phyloP scores from a whole-genome alignment of 345 rosid genomes.

The Viola odorata region DNA sequence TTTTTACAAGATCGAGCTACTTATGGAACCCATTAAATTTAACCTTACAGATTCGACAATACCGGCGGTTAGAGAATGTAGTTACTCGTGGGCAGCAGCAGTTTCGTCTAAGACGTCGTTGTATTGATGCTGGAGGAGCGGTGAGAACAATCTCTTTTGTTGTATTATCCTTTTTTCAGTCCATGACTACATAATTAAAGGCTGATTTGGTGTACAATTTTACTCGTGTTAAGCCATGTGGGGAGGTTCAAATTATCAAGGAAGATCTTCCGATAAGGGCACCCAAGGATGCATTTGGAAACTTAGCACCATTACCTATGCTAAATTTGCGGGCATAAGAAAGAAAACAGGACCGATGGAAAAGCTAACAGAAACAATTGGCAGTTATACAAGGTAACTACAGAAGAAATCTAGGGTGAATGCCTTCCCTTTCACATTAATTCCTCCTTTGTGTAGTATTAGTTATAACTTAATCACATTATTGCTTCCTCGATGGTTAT shows the following conservation, averaged over 20 bases:
- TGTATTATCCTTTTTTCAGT: not conserved
- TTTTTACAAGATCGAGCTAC: not conserved
- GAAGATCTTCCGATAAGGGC: constrained; percentile 80
- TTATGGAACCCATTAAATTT: constrained; percentile 3
- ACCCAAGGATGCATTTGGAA: constrained; percentile 68
- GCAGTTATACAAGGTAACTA: not conserved
- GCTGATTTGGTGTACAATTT: constrained; percentile 17
- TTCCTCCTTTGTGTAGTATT: not conserved
- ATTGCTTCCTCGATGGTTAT: no score
- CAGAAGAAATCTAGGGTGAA: not conserved
- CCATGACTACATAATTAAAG: not conserved
- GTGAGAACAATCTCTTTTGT: constrained; percentile 36
- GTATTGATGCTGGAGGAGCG: constrained; percentile 87
- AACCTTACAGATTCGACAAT: constrained; percentile 69
- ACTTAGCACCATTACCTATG: constrained; percentile 43
- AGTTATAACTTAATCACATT: not conserved
- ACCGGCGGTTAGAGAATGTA: constrained; percentile 70
- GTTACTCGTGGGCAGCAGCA: constrained; percentile 94
- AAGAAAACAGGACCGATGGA: not conserved
- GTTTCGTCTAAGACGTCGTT: constrained; percentile 59
- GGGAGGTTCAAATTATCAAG: constrained; percentile 80
- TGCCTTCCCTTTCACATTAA: constrained; percentile 1
- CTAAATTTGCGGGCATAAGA: no score
- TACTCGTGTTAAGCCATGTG: constrained; percentile 51
- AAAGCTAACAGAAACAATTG: no score